Base-by-base conservation (phyloP, 2,329 filamentous ascomycete genomes). In the Exophiala lecanii-corni region DNA sequence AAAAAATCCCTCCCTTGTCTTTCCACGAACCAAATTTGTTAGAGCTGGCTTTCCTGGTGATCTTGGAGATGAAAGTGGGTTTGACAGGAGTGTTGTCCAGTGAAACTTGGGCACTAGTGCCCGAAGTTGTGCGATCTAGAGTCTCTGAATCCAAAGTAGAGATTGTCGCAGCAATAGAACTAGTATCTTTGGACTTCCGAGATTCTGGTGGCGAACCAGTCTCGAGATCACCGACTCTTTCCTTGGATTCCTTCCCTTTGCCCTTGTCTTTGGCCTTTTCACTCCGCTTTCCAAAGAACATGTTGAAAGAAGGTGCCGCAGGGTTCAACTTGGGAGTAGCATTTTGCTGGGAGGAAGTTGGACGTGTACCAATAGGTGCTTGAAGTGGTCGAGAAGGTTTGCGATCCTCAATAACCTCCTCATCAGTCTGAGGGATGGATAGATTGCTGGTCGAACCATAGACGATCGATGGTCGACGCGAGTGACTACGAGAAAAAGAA, bases 281-380 rank as follows among this genome's bases (percentile, higher is more conserved):
- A 46, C 68, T 62, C 39, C 66, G 68, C 54, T 64, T 66, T 55
- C 81, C 78, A 45, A 92, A 78, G 26, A 81, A 76, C 7, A 76
- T 82, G 65, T 84, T 91, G 61, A 97, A 97, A 1, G 84, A 86
- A 6, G 89, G 89, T 0, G 91, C 92, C 5, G 86, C 79, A 5
- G 92, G 92, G 57, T 98, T 97, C 19, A 97, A 74, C 55, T 76
- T 74, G 35, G 79, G 57, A 65, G 81, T 70, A 30, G 71, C 59
- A 39, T 67, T 54, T 57, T 63, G 61, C 59, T 82, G 69, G 57
- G 72, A 70, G 35, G 72, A 70, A 57, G 75, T 62, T 62, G 84
- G 87, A 2, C 82, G 81, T 35, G 87, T 94, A 17, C 91, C 91
- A 53, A 97, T 96, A 1, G 79, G 78, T 3, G 76, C 77, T 47